Evolutionary conservation across 1,284 basidiomycete genomes (phyloP).

Genomic region (Entoloma clypeatum): DNA sequence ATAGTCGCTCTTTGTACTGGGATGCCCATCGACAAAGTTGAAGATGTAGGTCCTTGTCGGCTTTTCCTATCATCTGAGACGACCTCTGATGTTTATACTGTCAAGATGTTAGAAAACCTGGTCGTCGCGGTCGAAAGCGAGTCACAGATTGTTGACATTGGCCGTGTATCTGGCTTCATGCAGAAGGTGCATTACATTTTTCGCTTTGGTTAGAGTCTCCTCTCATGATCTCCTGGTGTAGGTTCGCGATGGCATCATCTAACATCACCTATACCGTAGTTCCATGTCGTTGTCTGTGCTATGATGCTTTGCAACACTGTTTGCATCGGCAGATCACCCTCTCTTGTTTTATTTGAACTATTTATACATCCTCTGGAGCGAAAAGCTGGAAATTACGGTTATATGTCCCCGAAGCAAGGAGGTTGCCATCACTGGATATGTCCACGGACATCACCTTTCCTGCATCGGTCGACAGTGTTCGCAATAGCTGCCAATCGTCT

Average conservation of each 20-base stretch:
- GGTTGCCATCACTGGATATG: conserved; percentile 76
- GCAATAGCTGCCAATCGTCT: conserved; percentile 94
- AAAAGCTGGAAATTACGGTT: conserved; percentile 93
- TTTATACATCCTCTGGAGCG: conserved; percentile 56
- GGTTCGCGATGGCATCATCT: conserved; percentile 71
- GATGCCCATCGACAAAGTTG: conserved; percentile 83
- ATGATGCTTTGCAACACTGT: conserved; percentile 23
- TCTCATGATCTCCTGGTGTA: conserved; percentile 22
- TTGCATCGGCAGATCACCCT: conserved; percentile 18
- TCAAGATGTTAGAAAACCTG: conserved; percentile 83
- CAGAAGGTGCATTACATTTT: conserved; percentile 52
- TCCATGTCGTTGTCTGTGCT: conserved; percentile 6
- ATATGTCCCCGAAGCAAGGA: conserved; percentile 88
- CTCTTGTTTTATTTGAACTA: conserved; percentile 15
- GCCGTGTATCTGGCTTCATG: conserved; percentile 87
- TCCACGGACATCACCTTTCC: conserved; percentile 99
- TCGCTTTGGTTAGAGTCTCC: neutral
- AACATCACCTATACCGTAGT: conserved; percentile 20
- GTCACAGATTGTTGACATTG: conserved; percentile 78
- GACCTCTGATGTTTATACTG: conserved; percentile 16
- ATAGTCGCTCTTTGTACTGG: conserved; percentile 89
- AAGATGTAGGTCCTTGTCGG: conserved; percentile 61
- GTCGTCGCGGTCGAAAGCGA: conserved; percentile 89
- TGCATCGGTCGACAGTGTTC: conserved; percentile 87
- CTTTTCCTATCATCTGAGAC: neutral